Conservation (phyloP, 257 asterid species). For the Ilex aquifolium region DNA sequence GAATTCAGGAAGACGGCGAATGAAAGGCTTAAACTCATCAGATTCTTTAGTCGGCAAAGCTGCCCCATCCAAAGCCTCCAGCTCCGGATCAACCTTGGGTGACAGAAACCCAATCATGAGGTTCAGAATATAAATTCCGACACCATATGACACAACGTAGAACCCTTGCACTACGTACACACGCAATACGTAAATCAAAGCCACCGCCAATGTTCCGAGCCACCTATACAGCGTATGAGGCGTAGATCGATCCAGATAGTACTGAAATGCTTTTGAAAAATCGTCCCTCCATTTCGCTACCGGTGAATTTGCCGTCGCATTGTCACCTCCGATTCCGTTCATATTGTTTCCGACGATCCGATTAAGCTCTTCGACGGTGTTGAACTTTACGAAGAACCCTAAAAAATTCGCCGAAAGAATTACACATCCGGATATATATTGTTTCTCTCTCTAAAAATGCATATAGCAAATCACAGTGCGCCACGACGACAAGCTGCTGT, state of each 20-base stretch:
- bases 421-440: too few relatives aligned
- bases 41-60: background rate
- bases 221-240: background rate
- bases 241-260: background rate
- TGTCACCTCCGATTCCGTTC: background rate
- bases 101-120: background rate
- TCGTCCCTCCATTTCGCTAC: background rate
- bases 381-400: too few relatives aligned
- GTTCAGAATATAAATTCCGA: background rate
- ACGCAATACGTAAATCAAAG: background rate
- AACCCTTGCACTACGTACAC: background rate
- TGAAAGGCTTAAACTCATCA: background rate
- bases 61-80: background rate
- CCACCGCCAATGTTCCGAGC: background rate
- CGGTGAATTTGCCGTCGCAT: background rate
- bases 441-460: too few relatives aligned
- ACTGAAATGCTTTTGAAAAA: background rate
- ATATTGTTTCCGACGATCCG: background rate
- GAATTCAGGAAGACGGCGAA: constrained; percentile 1
- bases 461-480: too few relatives aligned
- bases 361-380: too few relatives aligned
- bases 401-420: too few relatives aligned
- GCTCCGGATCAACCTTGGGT: background rate
- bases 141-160: background rate
- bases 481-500: too few relatives aligned